These are phyloP conservation scores for Phytophthora pinifolia DNA, from an alignment of 352 stramenopile genomes.

Conservation along the genomic window DNA sequence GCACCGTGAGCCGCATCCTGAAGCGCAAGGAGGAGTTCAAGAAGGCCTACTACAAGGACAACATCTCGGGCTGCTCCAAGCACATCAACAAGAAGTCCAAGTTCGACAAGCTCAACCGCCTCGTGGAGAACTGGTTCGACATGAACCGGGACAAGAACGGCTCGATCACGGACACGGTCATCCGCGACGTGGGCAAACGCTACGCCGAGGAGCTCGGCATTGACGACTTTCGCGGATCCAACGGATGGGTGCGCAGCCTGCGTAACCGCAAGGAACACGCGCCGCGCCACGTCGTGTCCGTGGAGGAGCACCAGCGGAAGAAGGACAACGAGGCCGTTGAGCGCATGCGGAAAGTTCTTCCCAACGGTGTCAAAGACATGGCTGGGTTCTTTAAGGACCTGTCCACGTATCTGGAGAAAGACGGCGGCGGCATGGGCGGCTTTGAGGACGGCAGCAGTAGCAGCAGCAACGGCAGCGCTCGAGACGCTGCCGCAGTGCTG, in stretches of 20 bases:
- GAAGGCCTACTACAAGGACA: conserved; percentile 87
- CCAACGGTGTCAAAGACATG: conserved; percentile 74
- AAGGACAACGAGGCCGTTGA: conserved; percentile 76
- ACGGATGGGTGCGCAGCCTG: conserved; percentile 79
- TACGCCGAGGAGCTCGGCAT: conserved; percentile 77
- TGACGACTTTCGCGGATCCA: conserved; percentile 74
- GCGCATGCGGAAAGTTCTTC: conserved; percentile 66
- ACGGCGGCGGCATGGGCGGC: conserved; percentile 26
- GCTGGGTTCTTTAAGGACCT: conserved; percentile 76
- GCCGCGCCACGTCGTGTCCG: conserved; percentile 41
- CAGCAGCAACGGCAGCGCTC: conserved; percentile 17
- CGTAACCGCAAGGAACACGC: conserved; percentile 78
- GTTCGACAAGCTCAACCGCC: conserved; percentile 79
- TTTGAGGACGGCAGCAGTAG: conserved; percentile 24
- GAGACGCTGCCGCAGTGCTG: conserved; percentile 20
- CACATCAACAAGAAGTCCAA: conserved; percentile 90
- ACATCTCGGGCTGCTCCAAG: conserved; percentile 80
- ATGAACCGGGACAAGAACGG: conserved; percentile 74
- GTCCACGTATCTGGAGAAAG: conserved; percentile 69
- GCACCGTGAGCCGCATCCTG: conserved; percentile 81
- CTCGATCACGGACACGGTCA: conserved; percentile 67
- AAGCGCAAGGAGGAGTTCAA: conserved; percentile 89
- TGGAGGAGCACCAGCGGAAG: conserved; percentile 59
- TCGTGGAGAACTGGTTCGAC: conserved; percentile 87
- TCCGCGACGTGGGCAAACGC: conserved; percentile 71